Evolutionary conservation across 495 filamentous ascomycete species (phyloP).

Genomic region (Talaromyces borbonicus): DNA sequence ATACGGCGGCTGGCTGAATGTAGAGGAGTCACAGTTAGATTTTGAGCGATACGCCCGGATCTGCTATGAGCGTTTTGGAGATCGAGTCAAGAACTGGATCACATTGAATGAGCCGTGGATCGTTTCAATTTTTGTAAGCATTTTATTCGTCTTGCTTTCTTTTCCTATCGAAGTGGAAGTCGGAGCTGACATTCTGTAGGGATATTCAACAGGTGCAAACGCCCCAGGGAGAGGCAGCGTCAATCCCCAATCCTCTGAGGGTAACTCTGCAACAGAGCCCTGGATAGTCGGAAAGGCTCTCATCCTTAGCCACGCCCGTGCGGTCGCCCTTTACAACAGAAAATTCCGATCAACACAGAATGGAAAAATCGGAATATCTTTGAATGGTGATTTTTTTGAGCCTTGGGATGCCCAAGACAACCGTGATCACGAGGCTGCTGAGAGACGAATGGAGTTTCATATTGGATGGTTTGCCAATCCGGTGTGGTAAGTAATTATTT

Average conservation of each 20-base stretch:
- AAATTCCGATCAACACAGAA: not conserved
- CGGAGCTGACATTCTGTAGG: conserved; percentile 3
- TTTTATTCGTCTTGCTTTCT: not conserved
- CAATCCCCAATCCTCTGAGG: not conserved
- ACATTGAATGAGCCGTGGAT: conserved; percentile 6
- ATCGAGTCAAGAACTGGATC: conserved; percentile 6
- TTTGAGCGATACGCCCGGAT: conserved; percentile 4
- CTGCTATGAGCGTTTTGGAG: conserved; percentile 2
- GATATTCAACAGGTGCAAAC: conserved; percentile 2
- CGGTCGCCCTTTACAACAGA: not conserved
- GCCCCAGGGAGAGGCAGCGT: not conserved
- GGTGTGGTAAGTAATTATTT: conserved; percentile 1
- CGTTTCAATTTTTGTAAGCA: not conserved
- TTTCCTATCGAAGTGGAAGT: not conserved
- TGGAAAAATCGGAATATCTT: not conserved
- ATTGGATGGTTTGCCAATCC: conserved; percentile 6
- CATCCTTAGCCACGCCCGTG: not conserved
- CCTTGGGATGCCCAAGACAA: not conserved
- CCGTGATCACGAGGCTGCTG: not conserved
- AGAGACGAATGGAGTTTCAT: not conserved
- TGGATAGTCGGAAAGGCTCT: conserved; percentile 1
- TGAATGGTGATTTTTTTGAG: conserved; percentile 1
- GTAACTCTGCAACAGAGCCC: not conserved
- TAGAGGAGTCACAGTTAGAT: conserved; percentile 1
- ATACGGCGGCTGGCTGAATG: conserved; percentile 4